Evolutionary conservation across 2,329 filamentous ascomycete species (phyloP).

Genomic region (Trichoderma sp.): DNA sequence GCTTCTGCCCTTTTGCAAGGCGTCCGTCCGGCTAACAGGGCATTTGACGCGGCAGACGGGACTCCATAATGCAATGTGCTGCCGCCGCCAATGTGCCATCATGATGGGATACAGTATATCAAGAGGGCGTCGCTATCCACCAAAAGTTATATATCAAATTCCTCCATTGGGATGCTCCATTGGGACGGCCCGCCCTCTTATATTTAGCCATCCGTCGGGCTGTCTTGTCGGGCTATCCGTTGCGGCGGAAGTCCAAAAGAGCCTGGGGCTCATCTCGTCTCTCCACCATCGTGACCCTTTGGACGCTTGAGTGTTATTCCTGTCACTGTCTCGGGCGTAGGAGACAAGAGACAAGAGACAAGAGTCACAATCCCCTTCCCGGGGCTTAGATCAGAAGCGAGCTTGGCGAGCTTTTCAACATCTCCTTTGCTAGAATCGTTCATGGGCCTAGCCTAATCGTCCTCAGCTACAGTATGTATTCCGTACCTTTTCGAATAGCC

Average conservation of each 20-base stretch:
- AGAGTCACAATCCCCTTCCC: neutral
- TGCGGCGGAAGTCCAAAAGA: neutral
- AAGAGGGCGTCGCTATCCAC: neutral
- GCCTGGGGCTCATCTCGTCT: neutral
- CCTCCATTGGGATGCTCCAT: neutral
- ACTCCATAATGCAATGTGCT: neutral
- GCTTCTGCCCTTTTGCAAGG: neutral
- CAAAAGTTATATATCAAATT: neutral
- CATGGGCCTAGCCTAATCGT: neutral
- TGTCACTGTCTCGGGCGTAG: neutral
- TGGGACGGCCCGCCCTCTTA: neutral
- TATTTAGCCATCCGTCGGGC: neutral
- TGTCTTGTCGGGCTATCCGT: neutral
- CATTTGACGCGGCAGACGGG: neutral
- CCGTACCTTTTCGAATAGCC: neutral
- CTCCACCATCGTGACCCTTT: neutral
- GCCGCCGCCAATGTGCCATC: neutral
- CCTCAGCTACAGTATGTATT: neutral
- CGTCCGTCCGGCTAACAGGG: neutral
- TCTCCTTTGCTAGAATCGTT: neutral
- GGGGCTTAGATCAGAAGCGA: neutral
- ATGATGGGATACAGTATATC: neutral
- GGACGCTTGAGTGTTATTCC: neutral
- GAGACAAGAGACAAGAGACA: neutral
- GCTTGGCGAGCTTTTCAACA: neutral